Conservation (phyloP, 257 asterid genomes). For the Solanum etuberosum region DNA sequence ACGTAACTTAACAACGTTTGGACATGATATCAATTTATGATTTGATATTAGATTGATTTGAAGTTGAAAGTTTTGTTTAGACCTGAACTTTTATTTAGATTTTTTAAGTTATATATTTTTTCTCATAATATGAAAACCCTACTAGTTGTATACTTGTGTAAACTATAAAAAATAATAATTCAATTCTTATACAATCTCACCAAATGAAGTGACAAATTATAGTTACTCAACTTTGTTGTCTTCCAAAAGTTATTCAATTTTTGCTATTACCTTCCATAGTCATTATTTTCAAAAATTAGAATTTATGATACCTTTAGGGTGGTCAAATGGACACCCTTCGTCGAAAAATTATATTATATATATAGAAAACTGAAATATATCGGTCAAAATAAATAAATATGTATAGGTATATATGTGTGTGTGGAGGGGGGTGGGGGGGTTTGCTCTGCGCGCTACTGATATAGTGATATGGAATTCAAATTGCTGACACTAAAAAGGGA, state of each 20-base stretch:
- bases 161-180: too few species aligned
- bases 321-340: accelerated
- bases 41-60: too few species aligned
- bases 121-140: neutral
- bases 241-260: neutral
- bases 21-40: neutral
- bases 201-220: neutral
- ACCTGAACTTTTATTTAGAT: too few species aligned
- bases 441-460: neutral
- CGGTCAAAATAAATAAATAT: too few species aligned
- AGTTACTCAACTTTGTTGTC: neutral
- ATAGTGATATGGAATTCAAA: neutral
- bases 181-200: neutral
- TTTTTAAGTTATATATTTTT: neutral
- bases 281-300: neutral
- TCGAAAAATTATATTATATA: too few species aligned
- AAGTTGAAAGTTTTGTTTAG: too few species aligned
- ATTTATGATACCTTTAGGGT: neutral
- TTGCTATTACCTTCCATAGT: neutral
- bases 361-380: too few species aligned
- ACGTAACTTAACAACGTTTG: neutral
- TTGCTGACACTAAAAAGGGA: neutral
- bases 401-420: too few species aligned
- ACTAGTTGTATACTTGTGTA: neutral
- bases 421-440: too few species aligned